These are phyloP conservation scores for Kodamaea alishanica DNA, from an alignment of 1,139 yeast species.

Conservation along the genomic window DNA sequence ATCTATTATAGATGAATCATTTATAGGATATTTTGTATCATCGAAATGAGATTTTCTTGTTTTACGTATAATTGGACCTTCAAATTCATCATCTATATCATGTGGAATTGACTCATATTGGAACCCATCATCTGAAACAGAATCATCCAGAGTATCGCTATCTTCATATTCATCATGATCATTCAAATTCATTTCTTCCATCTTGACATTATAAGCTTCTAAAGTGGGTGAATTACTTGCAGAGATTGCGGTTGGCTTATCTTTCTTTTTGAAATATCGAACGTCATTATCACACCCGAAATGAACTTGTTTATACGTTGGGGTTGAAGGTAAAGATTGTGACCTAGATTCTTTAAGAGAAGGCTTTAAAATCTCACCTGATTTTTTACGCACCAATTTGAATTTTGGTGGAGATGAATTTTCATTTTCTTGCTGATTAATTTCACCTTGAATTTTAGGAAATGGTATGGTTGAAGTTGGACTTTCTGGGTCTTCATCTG, in stretches of 20 bases:
- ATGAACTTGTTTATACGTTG: constrained; percentile 71
- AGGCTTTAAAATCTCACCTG: constrained; percentile 77
- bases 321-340: constrained; percentile 71
- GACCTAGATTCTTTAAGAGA: constrained; percentile 55
- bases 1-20: too few relatives aligned
- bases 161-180: constrained; percentile 13
- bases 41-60: constrained; percentile 1
- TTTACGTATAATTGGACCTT: neutral
- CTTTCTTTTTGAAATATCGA: constrained; percentile 66
- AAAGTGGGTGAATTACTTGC: constrained; percentile 58
- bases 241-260: constrained; percentile 72
- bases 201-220: constrained; percentile 20
- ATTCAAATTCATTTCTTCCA: constrained; percentile 8
- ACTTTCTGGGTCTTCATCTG: constrained; percentile 1
- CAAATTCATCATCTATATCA: neutral
- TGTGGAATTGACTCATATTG: constrained; percentile 15
- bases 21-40: neutral
- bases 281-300: constrained; percentile 68
- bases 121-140: constrained; percentile 23
- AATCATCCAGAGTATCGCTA: constrained; percentile 20
- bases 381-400: constrained; percentile 60
- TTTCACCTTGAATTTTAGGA: neutral
- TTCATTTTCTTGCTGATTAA: neutral
- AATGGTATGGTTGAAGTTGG: constrained; percentile 1
- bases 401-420: constrained; percentile 4